phyloP scores from a whole-genome alignment of 805 yeast genomes.

The Kuraishia molischiana region DNA sequence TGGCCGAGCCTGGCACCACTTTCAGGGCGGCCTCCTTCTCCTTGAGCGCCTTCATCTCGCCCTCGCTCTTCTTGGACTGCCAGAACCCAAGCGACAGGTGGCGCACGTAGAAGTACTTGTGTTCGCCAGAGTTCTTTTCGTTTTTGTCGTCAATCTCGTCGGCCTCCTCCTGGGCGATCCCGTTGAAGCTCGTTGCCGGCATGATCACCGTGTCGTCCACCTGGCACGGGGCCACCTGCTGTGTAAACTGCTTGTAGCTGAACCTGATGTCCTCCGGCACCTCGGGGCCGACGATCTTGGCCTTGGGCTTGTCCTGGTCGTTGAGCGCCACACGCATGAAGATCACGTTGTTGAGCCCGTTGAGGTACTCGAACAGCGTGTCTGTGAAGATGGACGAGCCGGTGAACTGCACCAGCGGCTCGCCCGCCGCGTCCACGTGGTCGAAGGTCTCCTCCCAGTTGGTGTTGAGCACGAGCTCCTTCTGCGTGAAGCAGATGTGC shows the following conservation, averaged over 20 bases:
- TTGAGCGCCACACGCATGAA: slow-evolving; percentile 8
- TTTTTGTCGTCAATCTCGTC: slow-evolving; percentile 1
- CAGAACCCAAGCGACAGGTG: slow-evolving; percentile 1
- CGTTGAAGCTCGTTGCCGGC: slow-evolving; percentile 20
- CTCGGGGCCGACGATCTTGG: slow-evolving; percentile 5
- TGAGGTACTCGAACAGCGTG: slow-evolving; percentile 21
- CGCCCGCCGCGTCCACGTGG: slow-evolving; percentile 22
- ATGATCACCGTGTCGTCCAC: slow-evolving; percentile 6
- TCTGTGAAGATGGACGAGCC: slow-evolving; percentile 25
- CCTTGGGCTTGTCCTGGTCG: not conserved
- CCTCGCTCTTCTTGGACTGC: not conserved
- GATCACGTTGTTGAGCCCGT: slow-evolving; percentile 10
- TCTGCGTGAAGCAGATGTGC: slow-evolving; percentile 15
- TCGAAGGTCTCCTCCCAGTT: slow-evolving; percentile 19
- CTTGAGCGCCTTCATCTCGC: not conserved
- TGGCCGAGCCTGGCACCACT: not conserved
- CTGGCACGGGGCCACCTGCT: slow-evolving; percentile 1
- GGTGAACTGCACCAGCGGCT: slow-evolving; percentile 19
- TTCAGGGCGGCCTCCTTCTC: not conserved
- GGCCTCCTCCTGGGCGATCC: slow-evolving; percentile 19
- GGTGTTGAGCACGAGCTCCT: slow-evolving; percentile 11
- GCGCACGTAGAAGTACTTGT: slow-evolving; percentile 1
- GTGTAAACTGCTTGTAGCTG: slow-evolving; percentile 1
- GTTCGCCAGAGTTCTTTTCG: not conserved
- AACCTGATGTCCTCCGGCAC: not conserved